Conservation (phyloP, 768 basidiomycete species). For the Austroboletus eburneus region DNA sequence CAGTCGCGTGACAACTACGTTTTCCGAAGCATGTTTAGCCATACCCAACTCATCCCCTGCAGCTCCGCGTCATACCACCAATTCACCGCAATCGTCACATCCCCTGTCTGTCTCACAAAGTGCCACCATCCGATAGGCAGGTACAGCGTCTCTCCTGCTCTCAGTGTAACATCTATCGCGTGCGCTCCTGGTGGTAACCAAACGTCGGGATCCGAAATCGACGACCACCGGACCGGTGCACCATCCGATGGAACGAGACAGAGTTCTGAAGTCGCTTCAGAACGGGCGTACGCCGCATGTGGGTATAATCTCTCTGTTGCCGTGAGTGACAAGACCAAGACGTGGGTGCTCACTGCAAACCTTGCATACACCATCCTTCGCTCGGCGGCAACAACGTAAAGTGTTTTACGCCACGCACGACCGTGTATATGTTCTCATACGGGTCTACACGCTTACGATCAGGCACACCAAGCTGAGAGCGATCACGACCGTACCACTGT, state of each 20-base stretch:
- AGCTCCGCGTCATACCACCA: slow-evolving; percentile 90
- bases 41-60: slow-evolving; percentile 65
- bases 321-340: slow-evolving; percentile 7
- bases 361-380: slow-evolving; percentile 81
- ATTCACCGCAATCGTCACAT: slow-evolving; percentile 67
- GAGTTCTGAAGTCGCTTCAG: slow-evolving; percentile 19
- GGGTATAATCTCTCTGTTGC: slow-evolving; percentile 55
- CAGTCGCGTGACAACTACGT: slow-evolving; percentile 11
- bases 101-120: slow-evolving; percentile 69
- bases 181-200: slow-evolving; percentile 51
- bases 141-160: slow-evolving; percentile 77
- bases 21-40: slow-evolving; percentile 54
- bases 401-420: slow-evolving; percentile 78
- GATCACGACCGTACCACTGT: slow-evolving; percentile 58
- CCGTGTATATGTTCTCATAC: slow-evolving; percentile 92
- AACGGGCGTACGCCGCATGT: slow-evolving; percentile 59
- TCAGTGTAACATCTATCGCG: slow-evolving; percentile 63
- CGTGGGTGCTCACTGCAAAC: slow-evolving; percentile 39
- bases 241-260: slow-evolving; percentile 29
- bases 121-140: slow-evolving; percentile 97
- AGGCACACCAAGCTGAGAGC: not conserved
- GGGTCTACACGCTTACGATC: slow-evolving; percentile 49
- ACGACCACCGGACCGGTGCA: slow-evolving; percentile 76
- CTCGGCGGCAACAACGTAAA: slow-evolving; percentile 86
- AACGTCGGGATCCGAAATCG: slow-evolving; percentile 55